Evolutionary conservation across 805 yeast species (phyloP).

Genomic region (Starmerella bacillaris): DNA sequence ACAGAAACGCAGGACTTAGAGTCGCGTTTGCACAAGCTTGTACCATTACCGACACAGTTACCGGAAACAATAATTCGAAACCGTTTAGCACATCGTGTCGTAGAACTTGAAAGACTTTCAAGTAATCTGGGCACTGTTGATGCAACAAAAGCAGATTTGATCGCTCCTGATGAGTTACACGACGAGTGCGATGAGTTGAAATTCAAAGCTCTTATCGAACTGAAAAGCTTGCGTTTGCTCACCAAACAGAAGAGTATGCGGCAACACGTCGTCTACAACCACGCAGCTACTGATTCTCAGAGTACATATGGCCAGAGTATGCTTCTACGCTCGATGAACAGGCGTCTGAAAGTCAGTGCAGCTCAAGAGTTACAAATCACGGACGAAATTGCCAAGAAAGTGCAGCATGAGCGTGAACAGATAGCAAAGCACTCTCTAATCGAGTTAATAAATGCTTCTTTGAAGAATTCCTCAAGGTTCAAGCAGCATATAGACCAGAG

Average conservation of each 20-base stretch:
- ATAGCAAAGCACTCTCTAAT: constrained; percentile 22
- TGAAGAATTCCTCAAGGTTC: constrained; percentile 17
- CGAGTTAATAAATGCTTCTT: constrained; percentile 19
- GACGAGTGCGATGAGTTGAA: constrained; percentile 25
- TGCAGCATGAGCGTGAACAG: constrained; percentile 26
- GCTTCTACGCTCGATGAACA: constrained; percentile 71
- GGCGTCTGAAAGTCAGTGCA: constrained; percentile 47
- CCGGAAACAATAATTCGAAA: constrained; percentile 29
- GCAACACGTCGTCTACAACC: constrained; percentile 55
- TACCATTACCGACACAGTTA: neutral
- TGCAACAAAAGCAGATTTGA: constrained; percentile 13
- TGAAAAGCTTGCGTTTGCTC: constrained; percentile 48
- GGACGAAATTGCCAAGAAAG: constrained; percentile 28
- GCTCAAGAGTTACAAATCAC: constrained; percentile 49
- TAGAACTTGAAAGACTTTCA: constrained; percentile 27
- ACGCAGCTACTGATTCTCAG: constrained; percentile 58
- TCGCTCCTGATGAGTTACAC: constrained; percentile 19
- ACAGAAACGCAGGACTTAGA: neutral
- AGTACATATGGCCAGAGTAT: constrained; percentile 29
- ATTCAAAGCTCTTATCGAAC: constrained; percentile 31
- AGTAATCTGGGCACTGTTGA: constrained; percentile 22
- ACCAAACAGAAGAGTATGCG: constrained; percentile 74
- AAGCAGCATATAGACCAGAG: constrained; percentile 15
- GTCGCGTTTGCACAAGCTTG: constrained; percentile 1
- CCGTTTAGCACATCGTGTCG: constrained; percentile 27